Conservation (phyloP, 306 rosid genomes). For the Trichosanthes cucumerina region DNA sequence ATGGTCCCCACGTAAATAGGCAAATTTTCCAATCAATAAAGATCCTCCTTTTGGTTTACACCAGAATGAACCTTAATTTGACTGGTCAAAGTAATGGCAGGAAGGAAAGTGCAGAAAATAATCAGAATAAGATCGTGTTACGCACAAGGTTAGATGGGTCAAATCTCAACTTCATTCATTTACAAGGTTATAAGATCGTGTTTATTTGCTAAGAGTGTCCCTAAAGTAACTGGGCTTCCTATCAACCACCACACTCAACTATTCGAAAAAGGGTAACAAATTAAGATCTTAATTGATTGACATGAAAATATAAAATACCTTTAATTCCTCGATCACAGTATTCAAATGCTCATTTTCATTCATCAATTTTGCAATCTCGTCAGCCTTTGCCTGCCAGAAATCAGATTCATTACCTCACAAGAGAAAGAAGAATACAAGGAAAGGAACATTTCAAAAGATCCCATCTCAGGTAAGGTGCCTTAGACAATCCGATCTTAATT, state of each 20-base stretch:
- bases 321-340: constrained; percentile 60
- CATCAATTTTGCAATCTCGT: constrained; percentile 90
- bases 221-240: not conserved
- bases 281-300: not conserved
- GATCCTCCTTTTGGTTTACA: not conserved
- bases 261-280: not conserved
- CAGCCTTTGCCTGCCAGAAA: constrained; percentile 80
- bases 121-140: not conserved
- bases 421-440: not conserved
- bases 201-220: not conserved
- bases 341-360: constrained; percentile 88
- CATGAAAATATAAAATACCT: constrained; percentile 32
- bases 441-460: not conserved
- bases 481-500: not conserved
- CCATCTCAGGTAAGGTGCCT: not conserved
- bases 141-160: not conserved
- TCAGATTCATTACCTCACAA: not conserved
- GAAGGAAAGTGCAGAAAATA: not conserved
- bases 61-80: not conserved
- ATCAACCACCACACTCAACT: not conserved
- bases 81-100: not conserved
- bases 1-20: not conserved
- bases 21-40: not conserved
- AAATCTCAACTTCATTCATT: not conserved
- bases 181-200: too few relatives aligned